A percentile compares a stretch with the other conserved stretches of the same genome.
These are phyloP conservation scores for Diaporthe australafricana DNA, from an alignment of 2,329 filamentous ascomycete genomes.

Conservation along the genomic window DNA sequence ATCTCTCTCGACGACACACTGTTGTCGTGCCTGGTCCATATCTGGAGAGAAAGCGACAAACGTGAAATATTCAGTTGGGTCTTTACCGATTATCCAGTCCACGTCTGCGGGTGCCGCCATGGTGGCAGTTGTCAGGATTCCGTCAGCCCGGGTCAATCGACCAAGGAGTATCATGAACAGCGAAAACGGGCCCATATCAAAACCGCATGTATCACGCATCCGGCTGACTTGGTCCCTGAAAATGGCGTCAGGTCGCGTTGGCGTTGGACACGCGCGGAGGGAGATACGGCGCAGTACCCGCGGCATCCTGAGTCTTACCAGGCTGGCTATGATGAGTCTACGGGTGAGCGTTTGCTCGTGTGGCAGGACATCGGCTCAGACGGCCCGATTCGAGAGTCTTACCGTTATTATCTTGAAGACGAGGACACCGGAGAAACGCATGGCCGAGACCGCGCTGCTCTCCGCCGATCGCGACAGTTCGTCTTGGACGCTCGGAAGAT, in stretches of 20 bases:
- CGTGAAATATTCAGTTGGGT: conserved; percentile 24
- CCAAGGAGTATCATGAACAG: not conserved
- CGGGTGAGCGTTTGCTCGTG: not conserved
- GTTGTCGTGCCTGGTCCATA: not conserved
- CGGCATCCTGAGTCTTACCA: not conserved
- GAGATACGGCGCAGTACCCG: not conserved
- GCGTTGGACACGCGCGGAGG: conserved; percentile 1
- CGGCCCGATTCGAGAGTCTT: conserved; percentile 9
- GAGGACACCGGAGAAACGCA: not conserved
- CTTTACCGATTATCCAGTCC: not conserved
- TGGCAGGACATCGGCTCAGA: conserved; percentile 10
- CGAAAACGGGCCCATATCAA: conserved; percentile 5
- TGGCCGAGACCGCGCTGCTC: not conserved
- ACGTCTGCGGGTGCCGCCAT: not conserved
- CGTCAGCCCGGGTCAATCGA: not conserved
- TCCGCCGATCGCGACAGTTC: conserved; percentile 28
- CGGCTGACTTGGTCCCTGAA: conserved; percentile 12
- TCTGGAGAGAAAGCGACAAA: conserved; percentile 17
- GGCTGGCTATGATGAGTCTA: not conserved
- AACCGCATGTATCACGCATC: conserved; percentile 21
- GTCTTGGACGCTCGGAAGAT: conserved; percentile 23
- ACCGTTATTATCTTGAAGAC: not conserved
- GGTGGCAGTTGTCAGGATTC: not conserved
- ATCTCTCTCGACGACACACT: conserved; percentile 25
- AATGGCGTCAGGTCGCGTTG: conserved; percentile 15